Conservation (phyloP, 169 alveolate species). For the Eimeria mitis region DNA sequence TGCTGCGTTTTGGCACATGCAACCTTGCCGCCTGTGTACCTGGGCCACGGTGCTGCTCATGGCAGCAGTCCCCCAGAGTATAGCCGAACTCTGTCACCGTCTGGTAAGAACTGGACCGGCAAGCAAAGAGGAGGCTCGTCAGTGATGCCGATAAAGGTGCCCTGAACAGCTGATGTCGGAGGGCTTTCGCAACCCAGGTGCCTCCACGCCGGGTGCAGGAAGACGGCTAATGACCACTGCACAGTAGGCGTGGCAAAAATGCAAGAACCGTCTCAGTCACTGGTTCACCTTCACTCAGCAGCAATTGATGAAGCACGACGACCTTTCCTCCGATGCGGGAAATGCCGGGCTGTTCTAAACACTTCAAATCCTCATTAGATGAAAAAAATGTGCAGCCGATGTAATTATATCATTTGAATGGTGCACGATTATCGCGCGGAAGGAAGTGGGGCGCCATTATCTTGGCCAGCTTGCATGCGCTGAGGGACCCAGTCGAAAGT, state of each 20-base stretch:
- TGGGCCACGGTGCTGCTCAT: constrained; percentile 49
- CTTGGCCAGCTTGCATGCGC: constrained; percentile 58
- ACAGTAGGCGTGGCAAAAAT: constrained; percentile 2
- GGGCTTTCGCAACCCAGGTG: constrained; percentile 5
- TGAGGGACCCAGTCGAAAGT: constrained; percentile 44
- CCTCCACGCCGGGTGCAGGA: constrained; percentile 42
- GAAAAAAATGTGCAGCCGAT: not conserved
- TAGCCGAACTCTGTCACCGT: not conserved
- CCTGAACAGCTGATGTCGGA: not conserved
- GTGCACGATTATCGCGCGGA: constrained; percentile 37
- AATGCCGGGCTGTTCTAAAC: constrained; percentile 18
- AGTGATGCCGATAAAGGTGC: constrained; percentile 30
- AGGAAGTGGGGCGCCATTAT: constrained; percentile 75
- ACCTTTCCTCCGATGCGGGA: not conserved
- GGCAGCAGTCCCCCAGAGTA: constrained; percentile 47
- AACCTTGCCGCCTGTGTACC: constrained; percentile 46
- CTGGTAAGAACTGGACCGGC: constrained; percentile 2
- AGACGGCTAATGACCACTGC: not conserved
- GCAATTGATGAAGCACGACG: constrained; percentile 4
- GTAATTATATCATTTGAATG: constrained; percentile 37
- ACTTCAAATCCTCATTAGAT: constrained; percentile 3
- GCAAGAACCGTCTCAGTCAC: constrained; percentile 33
- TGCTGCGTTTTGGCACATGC: constrained; percentile 47
- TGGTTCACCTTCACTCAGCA: constrained; percentile 8
- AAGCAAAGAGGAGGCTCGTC: not conserved